phyloP scores from a whole-genome alignment of 2,329 filamentous ascomycete species.

The Teratosphaeria nubilosa region DNA sequence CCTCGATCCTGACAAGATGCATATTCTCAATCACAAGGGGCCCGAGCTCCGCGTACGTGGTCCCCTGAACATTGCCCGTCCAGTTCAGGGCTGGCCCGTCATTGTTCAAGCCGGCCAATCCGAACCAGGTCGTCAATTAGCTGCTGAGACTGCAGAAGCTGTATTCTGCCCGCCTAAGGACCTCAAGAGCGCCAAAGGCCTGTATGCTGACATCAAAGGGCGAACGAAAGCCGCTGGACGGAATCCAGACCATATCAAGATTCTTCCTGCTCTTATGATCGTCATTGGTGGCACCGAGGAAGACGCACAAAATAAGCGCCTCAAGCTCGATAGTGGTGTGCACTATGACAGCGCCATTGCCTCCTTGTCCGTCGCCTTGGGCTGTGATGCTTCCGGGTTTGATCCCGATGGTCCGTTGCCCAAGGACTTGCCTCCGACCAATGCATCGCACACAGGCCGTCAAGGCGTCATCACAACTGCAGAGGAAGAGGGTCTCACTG shows the following conservation, averaged over 20 bases:
- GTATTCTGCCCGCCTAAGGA: slow-evolving; percentile 18
- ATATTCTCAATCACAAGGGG: slow-evolving; percentile 44
- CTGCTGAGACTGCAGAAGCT: slow-evolving; percentile 17
- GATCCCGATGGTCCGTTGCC: slow-evolving; percentile 14
- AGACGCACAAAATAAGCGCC: slow-evolving; percentile 14
- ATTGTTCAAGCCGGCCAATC: slow-evolving; percentile 19
- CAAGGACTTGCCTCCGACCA: slow-evolving; percentile 14
- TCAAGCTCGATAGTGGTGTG: slow-evolving; percentile 14
- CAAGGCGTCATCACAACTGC: slow-evolving; percentile 12
- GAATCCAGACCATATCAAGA: slow-evolving; percentile 13
- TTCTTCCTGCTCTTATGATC: slow-evolving; percentile 19
- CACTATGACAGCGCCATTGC: slow-evolving; percentile 15
- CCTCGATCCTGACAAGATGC: slow-evolving; percentile 37
- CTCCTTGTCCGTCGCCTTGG: slow-evolving; percentile 13
- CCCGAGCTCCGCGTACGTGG: slow-evolving; percentile 10
- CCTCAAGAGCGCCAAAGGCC: slow-evolving; percentile 11
- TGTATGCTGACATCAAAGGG: slow-evolving; percentile 17
- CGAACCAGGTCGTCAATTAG: slow-evolving; percentile 17
- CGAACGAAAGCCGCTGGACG: slow-evolving; percentile 12
- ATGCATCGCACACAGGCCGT: slow-evolving; percentile 14
- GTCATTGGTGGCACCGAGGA: slow-evolving; percentile 15
- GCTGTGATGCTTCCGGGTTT: slow-evolving; percentile 13
- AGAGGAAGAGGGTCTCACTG: slow-evolving; percentile 13
- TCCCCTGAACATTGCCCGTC: slow-evolving; percentile 9
- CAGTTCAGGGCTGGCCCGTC: slow-evolving; percentile 18